Evolutionary conservation across 2,329 filamentous ascomycete species (phyloP).

Genomic region (Cladosporium sp.): DNA sequence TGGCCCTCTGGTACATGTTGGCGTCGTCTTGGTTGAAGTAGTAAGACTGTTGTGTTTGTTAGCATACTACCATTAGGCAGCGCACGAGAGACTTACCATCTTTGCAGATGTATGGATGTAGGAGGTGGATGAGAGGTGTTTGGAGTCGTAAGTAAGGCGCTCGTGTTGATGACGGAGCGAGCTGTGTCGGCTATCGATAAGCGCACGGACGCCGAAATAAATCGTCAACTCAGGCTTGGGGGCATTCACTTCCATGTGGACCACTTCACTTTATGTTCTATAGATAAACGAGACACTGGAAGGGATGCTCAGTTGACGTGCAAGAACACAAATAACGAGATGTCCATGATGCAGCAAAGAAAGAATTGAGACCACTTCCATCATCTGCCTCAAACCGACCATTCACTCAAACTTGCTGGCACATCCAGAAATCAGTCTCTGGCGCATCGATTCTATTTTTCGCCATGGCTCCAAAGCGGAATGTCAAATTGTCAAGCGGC

Average conservation of each 20-base stretch:
- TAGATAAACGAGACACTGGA: not conserved
- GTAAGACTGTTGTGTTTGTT: constrained; percentile 29
- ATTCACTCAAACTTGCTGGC: not conserved
- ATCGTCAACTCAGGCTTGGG: not conserved
- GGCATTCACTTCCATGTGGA: not conserved
- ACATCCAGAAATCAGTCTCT: not conserved
- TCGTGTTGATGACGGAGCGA: constrained; percentile 4
- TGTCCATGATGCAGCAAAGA: not conserved
- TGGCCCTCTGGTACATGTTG: constrained; percentile 57
- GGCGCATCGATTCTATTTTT: not conserved
- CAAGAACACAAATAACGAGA: not conserved
- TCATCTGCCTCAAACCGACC: not conserved
- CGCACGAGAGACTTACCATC: not conserved
- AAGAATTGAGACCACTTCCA: not conserved
- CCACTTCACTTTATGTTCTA: not conserved
- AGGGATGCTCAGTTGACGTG: not conserved
- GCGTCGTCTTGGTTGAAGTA: constrained; percentile 56
- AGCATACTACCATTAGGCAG: not conserved
- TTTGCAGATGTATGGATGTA: constrained; percentile 5
- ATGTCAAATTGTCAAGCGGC: constrained; percentile 43
- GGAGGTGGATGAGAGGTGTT: not conserved
- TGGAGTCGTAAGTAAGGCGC: not conserved
- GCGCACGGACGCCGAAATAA: constrained; percentile 7
- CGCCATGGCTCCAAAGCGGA: constrained; percentile 12
- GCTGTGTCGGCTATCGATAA: constrained; percentile 6